Evolutionary conservation across 2,329 filamentous ascomycete genomes (phyloP), one percentile per base, ranked within the genome.

Genomic region (Fusarium sp.): DNA sequence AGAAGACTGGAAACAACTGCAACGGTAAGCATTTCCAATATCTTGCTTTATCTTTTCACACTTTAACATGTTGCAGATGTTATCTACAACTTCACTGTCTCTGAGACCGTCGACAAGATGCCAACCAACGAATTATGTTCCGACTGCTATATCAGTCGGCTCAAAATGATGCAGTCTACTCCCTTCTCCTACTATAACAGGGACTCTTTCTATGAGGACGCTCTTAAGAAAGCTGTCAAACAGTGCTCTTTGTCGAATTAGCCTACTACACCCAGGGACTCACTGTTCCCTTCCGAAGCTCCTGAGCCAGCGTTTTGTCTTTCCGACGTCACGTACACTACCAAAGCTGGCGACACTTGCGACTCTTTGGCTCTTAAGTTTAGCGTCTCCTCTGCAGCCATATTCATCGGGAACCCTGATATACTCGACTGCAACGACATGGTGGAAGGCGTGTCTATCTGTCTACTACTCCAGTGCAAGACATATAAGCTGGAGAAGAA

Each of bases 131-230:
- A 64, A 21, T 46, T 70, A 7, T 70, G 59, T 38, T 70, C 64
- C 7, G 61, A 73, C n/a, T 75, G 68, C 5, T 69, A 69, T 15
- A 30, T 73, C 13, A 57, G 38, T 3, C 64, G 71, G 1, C 50
- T 75, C 13, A 60, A 61, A 40, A 75, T 75, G 62, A 75, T 75
- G 60, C 71, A 72, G 33, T 49, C 52, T 6, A 73, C 64, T 40
- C 52, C 61, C 9, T 30, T 32, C 52, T 65, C 47, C 2, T 42
- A 5, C 2, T 42, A 75, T 30, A 49, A 35, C 5, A 13, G 15
- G 9, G 9, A 67, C 5, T 7, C 9, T 21, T 73, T 69, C 38
- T 73, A 53, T 21, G 6, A 71, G 16, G 28, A 44, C 32, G 60
- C 70, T 42, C 60, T 74, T 3, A 57, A 58, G 43, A 5, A 64